These are phyloP conservation scores for Cucurbita maxima DNA, from an alignment of 306 rosid species.

Conservation along the genomic window DNA sequence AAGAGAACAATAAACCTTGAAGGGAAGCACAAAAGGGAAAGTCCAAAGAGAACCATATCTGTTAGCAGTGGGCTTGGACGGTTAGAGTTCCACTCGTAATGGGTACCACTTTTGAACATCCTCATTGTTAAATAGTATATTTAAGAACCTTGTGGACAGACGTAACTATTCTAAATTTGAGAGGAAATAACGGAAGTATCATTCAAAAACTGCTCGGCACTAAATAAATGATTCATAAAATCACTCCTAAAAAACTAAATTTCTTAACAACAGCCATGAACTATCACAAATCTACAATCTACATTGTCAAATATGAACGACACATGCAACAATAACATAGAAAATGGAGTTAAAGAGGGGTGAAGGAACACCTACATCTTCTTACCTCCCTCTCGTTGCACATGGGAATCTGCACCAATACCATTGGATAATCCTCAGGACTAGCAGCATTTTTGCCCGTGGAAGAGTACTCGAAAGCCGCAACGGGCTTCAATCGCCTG, in stretches of 20 bases:
- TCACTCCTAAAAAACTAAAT: neutral
- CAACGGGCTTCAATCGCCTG: constrained; percentile 50
- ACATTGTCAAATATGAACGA: neutral
- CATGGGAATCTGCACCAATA: constrained; percentile 89
- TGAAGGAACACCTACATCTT: constrained; percentile 58
- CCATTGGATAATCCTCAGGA: constrained; percentile 77
- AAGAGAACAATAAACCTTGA: too few relatives aligned
- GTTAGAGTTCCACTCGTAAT: neutral
- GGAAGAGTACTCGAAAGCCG: constrained; percentile 34
- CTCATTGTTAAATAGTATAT: neutral
- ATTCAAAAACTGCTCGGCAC: neutral
- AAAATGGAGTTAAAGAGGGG: constrained; percentile 7
- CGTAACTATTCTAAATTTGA: neutral
- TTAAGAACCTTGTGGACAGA: neutral
- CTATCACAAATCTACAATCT: neutral
- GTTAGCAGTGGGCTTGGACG: too few relatives aligned
- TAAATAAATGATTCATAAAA: neutral
- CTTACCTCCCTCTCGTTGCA: constrained; percentile 99
- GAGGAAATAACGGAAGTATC: neutral
- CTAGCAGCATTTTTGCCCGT: constrained; percentile 13
- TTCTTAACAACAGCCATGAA: neutral
- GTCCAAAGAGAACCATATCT: too few relatives aligned
- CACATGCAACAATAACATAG: neutral
- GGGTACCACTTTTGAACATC: neutral
- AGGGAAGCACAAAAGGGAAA: too few relatives aligned